Evolutionary conservation across 305 asterid genomes (phyloP).

Genomic region (Fraxinus sp.): DNA sequence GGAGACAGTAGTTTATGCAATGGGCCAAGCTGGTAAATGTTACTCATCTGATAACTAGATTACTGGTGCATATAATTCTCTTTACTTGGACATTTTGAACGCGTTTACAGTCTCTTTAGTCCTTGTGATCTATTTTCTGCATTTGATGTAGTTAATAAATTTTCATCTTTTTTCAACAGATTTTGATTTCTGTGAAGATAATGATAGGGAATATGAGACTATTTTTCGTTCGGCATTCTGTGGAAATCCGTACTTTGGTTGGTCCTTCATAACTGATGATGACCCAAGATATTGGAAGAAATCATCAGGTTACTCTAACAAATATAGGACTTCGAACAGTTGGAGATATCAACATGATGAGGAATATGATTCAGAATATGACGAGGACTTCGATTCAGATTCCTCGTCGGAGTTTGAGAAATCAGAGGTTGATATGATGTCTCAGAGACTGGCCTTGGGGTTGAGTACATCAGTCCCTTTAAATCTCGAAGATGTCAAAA

Average conservation of each 20-base stretch:
- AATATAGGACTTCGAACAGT: slow-evolving; percentile 32
- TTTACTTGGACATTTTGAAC: slow-evolving; percentile 6
- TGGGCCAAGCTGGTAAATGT: neutral
- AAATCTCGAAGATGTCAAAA: slow-evolving; percentile 69
- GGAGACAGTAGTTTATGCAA: neutral
- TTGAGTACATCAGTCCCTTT: slow-evolving; percentile 70
- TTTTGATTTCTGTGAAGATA: slow-evolving; percentile 42
- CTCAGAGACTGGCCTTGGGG: slow-evolving; percentile 73
- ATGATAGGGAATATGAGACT: slow-evolving; percentile 47
- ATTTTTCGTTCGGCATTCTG: slow-evolving; percentile 58
- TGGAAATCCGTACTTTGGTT: slow-evolving; percentile 44
- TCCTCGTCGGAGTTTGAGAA: slow-evolving; percentile 38
- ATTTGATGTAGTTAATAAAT: slow-evolving; percentile 5
- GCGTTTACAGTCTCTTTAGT: neutral
- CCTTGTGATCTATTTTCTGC: slow-evolving; percentile 3
- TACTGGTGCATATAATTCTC: neutral
- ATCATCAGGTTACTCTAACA: slow-evolving; percentile 47
- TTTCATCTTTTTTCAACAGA: slow-evolving; percentile 35
- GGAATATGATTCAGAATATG: slow-evolving; percentile 37
- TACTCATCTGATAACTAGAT: neutral
- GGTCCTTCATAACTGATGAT: slow-evolving; percentile 35
- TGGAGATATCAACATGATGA: slow-evolving; percentile 38
- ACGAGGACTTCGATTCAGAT: neutral
- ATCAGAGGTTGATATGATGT: slow-evolving; percentile 32
- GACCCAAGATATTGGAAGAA: slow-evolving; percentile 47